phyloP scores from a whole-genome alignment of 352 stramenopile species.

The Blastocystis sp. region DNA sequence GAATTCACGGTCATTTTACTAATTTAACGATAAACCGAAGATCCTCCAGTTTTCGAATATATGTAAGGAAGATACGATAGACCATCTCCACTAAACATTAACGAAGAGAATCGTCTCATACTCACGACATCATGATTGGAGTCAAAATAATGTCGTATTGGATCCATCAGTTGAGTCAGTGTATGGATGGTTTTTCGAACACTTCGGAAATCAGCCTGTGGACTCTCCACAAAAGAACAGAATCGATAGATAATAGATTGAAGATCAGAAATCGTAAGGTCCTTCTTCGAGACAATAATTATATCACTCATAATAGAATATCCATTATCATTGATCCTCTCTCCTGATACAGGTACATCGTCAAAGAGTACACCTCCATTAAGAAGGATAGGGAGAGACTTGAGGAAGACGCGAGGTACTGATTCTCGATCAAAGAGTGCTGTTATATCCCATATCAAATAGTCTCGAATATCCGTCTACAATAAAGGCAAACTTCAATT shows the following conservation, averaged over 20 bases:
- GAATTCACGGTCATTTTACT: neutral
- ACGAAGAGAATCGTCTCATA: neutral
- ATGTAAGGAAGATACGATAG: neutral
- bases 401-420: neutral
- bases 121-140: neutral
- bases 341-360: neutral
- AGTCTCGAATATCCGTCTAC: slow-evolving; percentile 5
- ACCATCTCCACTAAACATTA: neutral
- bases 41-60: slow-evolving; percentile 36
- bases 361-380: slow-evolving; percentile 48
- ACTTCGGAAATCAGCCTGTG: slow-evolving; percentile 2
- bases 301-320: slow-evolving; percentile 3
- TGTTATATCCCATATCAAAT: neutral
- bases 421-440: neutral
- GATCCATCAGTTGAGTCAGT: neutral
- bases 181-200: neutral
- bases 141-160: neutral
- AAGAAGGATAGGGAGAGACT: slow-evolving; percentile 2
- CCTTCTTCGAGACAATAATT: neutral
- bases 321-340: neutral
- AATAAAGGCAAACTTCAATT: neutral
- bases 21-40: neutral
- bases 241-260: slow-evolving; percentile 21
- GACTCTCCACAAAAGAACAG: slow-evolving; percentile 2
- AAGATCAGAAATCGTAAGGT: neutral